A percentile compares a stretch with the other conserved stretches of the same genome.
Conservation (phyloP, 345 rosid genomes). For the Acer yangbiense region DNA sequence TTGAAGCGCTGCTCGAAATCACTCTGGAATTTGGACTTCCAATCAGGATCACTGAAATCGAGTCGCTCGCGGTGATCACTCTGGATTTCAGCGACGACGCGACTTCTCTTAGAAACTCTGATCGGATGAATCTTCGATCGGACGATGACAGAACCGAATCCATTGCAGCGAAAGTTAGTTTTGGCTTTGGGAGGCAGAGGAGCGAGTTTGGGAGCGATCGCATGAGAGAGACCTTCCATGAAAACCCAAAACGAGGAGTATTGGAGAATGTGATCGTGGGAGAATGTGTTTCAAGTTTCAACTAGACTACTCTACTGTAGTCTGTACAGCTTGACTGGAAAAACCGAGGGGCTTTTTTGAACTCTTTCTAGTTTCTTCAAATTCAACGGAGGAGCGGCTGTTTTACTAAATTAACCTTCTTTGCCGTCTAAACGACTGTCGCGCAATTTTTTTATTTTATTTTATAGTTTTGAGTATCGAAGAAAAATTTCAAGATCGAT, state of each 20-base stretch:
- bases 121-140: slow-evolving; percentile 26
- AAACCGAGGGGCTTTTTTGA: slow-evolving; percentile 20
- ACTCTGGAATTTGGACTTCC: slow-evolving; percentile 69
- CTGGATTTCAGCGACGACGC: slow-evolving; percentile 19
- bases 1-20: slow-evolving; percentile 75
- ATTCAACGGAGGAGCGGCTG: not conserved
- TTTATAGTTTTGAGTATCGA: no score
- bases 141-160: slow-evolving; percentile 34
- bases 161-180: slow-evolving; percentile 12
- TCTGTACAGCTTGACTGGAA: slow-evolving; percentile 6
- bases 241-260: not conserved
- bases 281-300: not conserved
- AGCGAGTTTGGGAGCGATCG: slow-evolving; percentile 20
- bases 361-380: not conserved
- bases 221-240: slow-evolving; percentile 46
- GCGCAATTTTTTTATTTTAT: no score
- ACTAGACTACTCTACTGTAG: no score
- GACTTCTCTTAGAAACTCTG: not conserved
- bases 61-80: slow-evolving; percentile 23
- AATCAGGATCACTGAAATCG: slow-evolving; percentile 76
- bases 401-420: slow-evolving; percentile 1
- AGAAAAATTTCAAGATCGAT: no score
- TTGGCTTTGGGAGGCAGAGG: not conserved
- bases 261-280: not conserved
- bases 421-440: not conserved